Evolutionary conservation across 768 basidiomycete species (phyloP), one percentile per base, ranked within the genome.

Genomic region (Lanmaoa pseudosensibilis): DNA sequence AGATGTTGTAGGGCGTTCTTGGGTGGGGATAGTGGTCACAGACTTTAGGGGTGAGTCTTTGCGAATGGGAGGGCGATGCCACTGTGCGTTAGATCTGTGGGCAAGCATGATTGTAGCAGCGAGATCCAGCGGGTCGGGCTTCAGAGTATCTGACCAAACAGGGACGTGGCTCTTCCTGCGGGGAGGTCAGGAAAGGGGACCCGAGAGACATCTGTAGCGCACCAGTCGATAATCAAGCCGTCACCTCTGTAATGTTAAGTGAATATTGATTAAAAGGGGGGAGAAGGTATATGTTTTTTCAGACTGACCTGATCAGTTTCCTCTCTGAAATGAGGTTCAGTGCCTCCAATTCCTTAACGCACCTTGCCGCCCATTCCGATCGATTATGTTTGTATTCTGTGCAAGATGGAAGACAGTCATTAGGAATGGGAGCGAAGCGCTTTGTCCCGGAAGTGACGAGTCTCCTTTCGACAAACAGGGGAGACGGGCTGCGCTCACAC

Each of bases 151-250:
- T 48, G 71, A 66, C 69, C 69, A 66, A 45, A 74, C 69, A 5
- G 73, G 64, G 13, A 69, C 60, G 7, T 57, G 30, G 37, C 71
- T 73, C 46, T 23, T 67, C 71, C 73, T 74, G 51, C 16, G 12
- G 32, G 30, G 21, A 16, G 18, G 25, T 64, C 52, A 58, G 39
- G 27, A 54, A 34, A 32, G 5, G 18, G 18, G n/a, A 5, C 0
- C 18, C 5, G 15, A 38, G 43, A 46, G 16, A 36, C 4, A 32
- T 27, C 2, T 30, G 9, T 34, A 25, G n/a, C 55, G 37, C 38
- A 73, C 70, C 70, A 72, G 50, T 72, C 72, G 27, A 72, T 57
- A 27, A 62, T 52, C 48, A 72, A 49, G 21, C 69, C 70, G n/a
- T 72, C 72, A 19, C 69, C 70, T 46, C 70, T 69, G 6, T 21